Conservation (phyloP, 495 filamentous ascomycete genomes). For the Bryoglossum gracile region DNA sequence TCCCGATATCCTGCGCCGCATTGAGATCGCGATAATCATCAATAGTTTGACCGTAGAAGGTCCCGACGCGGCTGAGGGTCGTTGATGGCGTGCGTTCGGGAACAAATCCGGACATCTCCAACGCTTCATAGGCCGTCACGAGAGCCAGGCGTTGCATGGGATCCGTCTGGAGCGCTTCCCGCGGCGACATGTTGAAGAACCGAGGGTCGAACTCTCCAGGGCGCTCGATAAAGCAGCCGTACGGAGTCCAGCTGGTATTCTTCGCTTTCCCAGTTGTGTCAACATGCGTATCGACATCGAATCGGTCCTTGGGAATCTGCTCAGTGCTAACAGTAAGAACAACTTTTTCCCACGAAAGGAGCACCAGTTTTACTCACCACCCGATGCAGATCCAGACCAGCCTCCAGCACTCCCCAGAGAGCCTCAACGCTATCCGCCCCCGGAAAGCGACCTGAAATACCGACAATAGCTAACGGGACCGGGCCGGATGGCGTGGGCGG, state of each 20-base stretch:
- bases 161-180: conserved; percentile 82
- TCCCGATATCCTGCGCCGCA: conserved; percentile 83
- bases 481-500: no score
- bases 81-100: conserved; percentile 82
- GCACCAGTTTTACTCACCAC: no score
- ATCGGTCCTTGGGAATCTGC: conserved; percentile 69
- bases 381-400: conserved; percentile 54
- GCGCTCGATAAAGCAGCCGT: conserved; percentile 72
- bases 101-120: conserved; percentile 75
- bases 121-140: conserved; percentile 79
- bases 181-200: conserved; percentile 95
- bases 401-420: conserved; percentile 64
- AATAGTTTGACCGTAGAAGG: conserved; percentile 88
- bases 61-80: conserved; percentile 74
- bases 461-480: conserved; percentile 76
- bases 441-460: conserved; percentile 69
- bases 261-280: conserved; percentile 67
- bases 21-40: conserved; percentile 92
- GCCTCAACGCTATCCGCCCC: conserved; percentile 50
- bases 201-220: conserved; percentile 54
- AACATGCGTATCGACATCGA: conserved; percentile 69
- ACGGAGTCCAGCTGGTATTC: conserved; percentile 78
- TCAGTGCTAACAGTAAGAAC: no score
- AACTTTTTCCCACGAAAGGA: no score
- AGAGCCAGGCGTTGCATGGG: conserved; percentile 82